Evolutionary conservation across 176 grass and related monocot genomes (phyloP).

Genomic region (Rhynchospora pubera): DNA sequence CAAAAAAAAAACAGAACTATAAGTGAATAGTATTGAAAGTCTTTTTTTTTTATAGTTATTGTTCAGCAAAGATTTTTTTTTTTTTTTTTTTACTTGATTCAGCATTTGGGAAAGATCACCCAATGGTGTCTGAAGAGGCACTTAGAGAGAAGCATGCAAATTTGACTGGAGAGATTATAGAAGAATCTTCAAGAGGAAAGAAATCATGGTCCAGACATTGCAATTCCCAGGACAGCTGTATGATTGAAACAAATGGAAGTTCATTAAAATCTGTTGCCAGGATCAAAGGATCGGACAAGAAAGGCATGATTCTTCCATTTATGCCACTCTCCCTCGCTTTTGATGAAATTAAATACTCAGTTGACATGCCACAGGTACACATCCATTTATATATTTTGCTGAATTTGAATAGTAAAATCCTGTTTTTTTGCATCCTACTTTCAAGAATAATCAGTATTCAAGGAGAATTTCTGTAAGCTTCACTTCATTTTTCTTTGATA

Average conservation of each 20-base stretch:
- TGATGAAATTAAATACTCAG: conserved; percentile 39
- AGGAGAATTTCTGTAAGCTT: not conserved
- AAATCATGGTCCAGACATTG: conserved; percentile 5
- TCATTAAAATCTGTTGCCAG: not conserved
- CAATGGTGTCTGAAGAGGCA: conserved; percentile 62
- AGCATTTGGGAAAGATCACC: conserved; percentile 68
- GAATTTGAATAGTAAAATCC: not conserved
- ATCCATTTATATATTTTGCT: not conserved
- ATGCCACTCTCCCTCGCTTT: conserved; percentile 37
- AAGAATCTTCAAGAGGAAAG: conserved; percentile 22
- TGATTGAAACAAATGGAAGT: not conserved
- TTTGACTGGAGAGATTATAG: conserved; percentile 42
- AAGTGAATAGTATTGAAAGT: not conserved
- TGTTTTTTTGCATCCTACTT: not conserved
- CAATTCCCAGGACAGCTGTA: not conserved
- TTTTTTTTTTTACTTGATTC: no score
- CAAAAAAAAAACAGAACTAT: no score
- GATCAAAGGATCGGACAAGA: conserved; percentile 24
- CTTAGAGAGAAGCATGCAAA: conserved; percentile 58
- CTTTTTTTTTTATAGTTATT: not conserved
- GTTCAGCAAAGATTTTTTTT: not conserved
- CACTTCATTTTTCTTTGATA: not conserved
- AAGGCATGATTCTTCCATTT: conserved; percentile 69
- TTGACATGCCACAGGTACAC: conserved; percentile 42
- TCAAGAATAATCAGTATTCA: not conserved